Conservation (phyloP, 2,329 filamentous ascomycete genomes). For the Arachnopeziza araneosa region DNA sequence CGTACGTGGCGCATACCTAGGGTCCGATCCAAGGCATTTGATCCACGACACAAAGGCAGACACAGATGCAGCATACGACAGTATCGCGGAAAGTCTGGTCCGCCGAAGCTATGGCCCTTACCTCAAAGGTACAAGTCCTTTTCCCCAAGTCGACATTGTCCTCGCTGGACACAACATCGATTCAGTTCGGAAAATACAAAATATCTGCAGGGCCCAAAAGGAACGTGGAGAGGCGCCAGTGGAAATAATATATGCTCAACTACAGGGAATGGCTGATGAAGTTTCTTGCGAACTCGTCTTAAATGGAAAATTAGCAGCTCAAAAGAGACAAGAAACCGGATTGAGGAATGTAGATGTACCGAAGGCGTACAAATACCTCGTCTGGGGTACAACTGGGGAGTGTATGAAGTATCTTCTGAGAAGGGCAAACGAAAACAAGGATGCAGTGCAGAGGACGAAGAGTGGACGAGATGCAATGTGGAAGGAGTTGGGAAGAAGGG, state of each 20-base stretch:
- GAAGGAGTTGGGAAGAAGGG: slow-evolving; percentile 52
- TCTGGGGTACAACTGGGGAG: slow-evolving; percentile 68
- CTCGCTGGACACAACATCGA: slow-evolving; percentile 79
- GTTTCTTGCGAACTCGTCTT: slow-evolving; percentile 60
- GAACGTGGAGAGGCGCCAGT: slow-evolving; percentile 33
- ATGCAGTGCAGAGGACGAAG: slow-evolving; percentile 59
- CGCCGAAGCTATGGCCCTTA: slow-evolving; percentile 53
- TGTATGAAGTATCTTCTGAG: slow-evolving; percentile 72
- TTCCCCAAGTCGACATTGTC: slow-evolving; percentile 58
- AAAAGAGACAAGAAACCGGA: neutral
- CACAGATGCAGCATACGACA: slow-evolving; percentile 69
- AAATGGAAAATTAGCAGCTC: slow-evolving; percentile 19
- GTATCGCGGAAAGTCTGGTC: slow-evolving; percentile 62
- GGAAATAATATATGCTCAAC: slow-evolving; percentile 64
- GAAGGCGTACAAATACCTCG: slow-evolving; percentile 59
- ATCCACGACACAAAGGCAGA: slow-evolving; percentile 68
- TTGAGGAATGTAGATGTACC: slow-evolving; percentile 42
- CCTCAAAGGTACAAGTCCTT: slow-evolving; percentile 39
- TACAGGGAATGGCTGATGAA: slow-evolving; percentile 95
- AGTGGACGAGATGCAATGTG: slow-evolving; percentile 59
- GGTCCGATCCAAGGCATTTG: slow-evolving; percentile 61
- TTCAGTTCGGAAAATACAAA: slow-evolving; percentile 56
- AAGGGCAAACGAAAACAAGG: slow-evolving; percentile 68
- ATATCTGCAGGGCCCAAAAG: slow-evolving; percentile 41
- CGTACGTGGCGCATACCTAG: slow-evolving; percentile 69